Evolutionary conservation across 1,284 basidiomycete species (phyloP), one percentile per base, ranked within the genome.

Genomic region (Malassezia dermatis): DNA sequence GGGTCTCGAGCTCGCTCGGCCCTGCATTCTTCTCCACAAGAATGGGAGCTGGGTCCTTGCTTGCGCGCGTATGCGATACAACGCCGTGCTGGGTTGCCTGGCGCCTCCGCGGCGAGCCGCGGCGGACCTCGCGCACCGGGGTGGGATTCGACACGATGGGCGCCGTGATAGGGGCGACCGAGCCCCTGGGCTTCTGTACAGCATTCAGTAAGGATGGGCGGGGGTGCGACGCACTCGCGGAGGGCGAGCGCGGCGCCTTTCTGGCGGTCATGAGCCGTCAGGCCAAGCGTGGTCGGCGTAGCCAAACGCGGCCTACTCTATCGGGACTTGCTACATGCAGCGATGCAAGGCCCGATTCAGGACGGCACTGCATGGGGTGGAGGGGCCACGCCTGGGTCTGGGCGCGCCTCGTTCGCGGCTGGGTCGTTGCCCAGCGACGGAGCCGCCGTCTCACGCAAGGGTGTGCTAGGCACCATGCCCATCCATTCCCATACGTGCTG

Each of bases 401-500:
- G 31, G 15, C 32, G 32, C n/a, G 32, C 32, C 13, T n/a, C 17
- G 19, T 19, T 21, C 10, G 37, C 4, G 35, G 12, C n/a, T 8
- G 19, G 4, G 10, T 19, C 19, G 37, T 8, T 5, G 37, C 6
- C 19, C 17, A 19, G 19, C 37, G 37, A 21, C 37, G 37, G n/a
- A 12, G 34, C 11, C 8, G 34, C 17, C 34, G 34, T 8, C 8
- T n/a, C 34, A 15, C 15, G 34, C 34, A 8, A n/a, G 13, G 37
- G 37, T 8, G 37, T 39, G 17, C 17, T 21, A 10, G 23, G 51
- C 30, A 41, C 34, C 23, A 42, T 24, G 23, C 76, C 76, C 17
- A 71, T 58, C 80, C 80, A 81, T 62, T 80, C 75, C 79, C 80
- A 81, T 0, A 79, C 80, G 53, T 78, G 75, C 68, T 78, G 76